These are phyloP conservation scores for Collariella sp. DNA, from an alignment of 495 filamentous ascomycete genomes.

Conservation along the genomic window DNA sequence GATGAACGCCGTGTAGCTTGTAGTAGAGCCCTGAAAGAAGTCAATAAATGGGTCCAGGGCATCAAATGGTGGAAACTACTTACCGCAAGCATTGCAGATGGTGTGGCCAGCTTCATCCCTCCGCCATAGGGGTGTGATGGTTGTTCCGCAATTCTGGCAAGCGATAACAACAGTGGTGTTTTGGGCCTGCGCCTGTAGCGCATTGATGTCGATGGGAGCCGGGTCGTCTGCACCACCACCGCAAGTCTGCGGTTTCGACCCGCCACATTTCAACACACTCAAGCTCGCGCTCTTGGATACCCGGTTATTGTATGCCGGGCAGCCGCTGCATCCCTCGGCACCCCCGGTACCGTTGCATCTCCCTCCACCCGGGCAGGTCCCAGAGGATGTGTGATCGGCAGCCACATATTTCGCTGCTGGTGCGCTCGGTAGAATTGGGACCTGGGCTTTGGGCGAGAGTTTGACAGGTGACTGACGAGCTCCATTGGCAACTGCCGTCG, in stretches of 20 bases:
- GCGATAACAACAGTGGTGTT: constrained; percentile 75
- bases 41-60: constrained; percentile 6
- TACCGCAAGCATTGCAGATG: constrained; percentile 98
- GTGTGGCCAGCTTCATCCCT: constrained; percentile 92
- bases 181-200: constrained; percentile 35
- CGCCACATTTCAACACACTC: constrained; percentile 42
- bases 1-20: constrained; percentile 88
- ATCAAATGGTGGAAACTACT: constrained; percentile 25
- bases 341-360: constrained; percentile 95
- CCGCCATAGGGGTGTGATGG: constrained; percentile 92
- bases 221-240: constrained; percentile 28
- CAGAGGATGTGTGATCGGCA: constrained; percentile 59
- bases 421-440: constrained; percentile 29
- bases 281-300: constrained; percentile 79
- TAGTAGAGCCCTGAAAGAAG: constrained; percentile 71
- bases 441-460: constrained; percentile 26
- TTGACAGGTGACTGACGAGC: constrained; percentile 31
- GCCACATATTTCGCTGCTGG: constrained; percentile 68
- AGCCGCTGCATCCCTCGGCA: constrained; percentile 91
- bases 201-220: constrained; percentile 40
- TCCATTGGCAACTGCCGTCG: constrained; percentile 34
- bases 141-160: constrained; percentile 96
- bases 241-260: constrained; percentile 20
- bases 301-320: constrained; percentile 94
- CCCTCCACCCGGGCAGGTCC: constrained; percentile 93